Percentiles rank a stretch among this genome's conserved stretches.
Conservation (phyloP, 2,329 filamentous ascomycete genomes). For the Knoxdaviesia capensis region DNA sequence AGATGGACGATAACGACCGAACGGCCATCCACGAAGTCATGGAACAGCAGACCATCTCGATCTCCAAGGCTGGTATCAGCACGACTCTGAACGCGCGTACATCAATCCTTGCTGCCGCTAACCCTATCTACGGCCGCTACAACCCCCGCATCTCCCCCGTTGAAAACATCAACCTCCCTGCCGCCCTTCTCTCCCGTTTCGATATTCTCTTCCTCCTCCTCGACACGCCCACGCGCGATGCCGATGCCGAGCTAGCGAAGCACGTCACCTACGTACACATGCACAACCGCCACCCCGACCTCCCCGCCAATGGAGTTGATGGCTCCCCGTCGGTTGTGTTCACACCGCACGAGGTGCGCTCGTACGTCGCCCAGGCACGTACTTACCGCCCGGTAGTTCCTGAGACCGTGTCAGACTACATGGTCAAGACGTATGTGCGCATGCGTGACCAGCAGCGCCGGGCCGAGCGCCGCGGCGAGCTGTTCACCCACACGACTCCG, state of each 20-base stretch:
- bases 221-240: constrained; percentile 76
- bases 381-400: constrained; percentile 77
- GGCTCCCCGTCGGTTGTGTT: constrained; percentile 33
- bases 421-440: constrained; percentile 89
- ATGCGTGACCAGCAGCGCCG: constrained; percentile 83
- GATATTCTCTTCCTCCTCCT: constrained; percentile 93
- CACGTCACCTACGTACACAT: constrained; percentile 97
- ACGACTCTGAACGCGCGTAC: constrained; percentile 85
- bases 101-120: constrained; percentile 86
- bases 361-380: constrained; percentile 85
- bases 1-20: constrained; percentile 70
- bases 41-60: constrained; percentile 75
- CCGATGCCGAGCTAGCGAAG: constrained; percentile 80
- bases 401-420: constrained; percentile 75
- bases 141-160: constrained; percentile 94
- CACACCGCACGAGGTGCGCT: constrained; percentile 78
- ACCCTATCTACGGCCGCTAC: constrained; percentile 93
- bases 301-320: constrained; percentile 28
- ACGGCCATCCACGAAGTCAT: constrained; percentile 77
- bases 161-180: constrained; percentile 98
- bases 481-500: constrained; percentile 84
- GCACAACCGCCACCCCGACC: constrained; percentile 80
- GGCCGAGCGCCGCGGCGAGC: constrained; percentile 77
- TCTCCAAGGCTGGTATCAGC: constrained; percentile 53
- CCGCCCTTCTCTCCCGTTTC: constrained; percentile 88